Evolutionary conservation across 257 asterid species (phyloP).

Genomic region (Solanum tacnaense): DNA sequence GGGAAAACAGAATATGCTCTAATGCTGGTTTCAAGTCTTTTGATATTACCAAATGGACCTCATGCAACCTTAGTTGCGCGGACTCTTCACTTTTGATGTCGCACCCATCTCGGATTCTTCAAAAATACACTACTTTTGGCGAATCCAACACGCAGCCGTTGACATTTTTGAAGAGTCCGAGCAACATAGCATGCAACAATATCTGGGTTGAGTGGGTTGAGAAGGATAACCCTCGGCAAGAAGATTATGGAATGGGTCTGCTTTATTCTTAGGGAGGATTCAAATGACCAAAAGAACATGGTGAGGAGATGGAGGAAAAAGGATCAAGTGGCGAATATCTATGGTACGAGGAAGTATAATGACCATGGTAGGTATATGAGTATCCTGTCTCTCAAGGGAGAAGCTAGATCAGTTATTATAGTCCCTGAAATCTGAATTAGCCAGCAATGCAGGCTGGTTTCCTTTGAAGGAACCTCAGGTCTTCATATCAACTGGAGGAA

Average conservation of each 20-base stretch:
- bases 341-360: neutral
- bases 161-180: no score
- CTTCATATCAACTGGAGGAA: neutral
- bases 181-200: neutral
- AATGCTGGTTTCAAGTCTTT: neutral
- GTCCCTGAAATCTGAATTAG: neutral
- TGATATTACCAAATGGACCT: neutral
- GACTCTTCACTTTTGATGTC: no score
- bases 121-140: no score
- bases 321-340: neutral
- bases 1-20: neutral
- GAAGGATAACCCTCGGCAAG: neutral
- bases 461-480: neutral
- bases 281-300: neutral
- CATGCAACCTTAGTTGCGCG: neutral
- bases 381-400: neutral
- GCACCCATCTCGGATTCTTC: no score
- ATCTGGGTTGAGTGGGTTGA: neutral
- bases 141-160: no score
- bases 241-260: neutral
- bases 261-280: neutral
- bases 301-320: neutral
- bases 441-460: neutral
- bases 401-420: neutral
- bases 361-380: neutral